Base-by-base conservation (phyloP, 345 rosid genomes). In the Kernera saxatilis region DNA sequence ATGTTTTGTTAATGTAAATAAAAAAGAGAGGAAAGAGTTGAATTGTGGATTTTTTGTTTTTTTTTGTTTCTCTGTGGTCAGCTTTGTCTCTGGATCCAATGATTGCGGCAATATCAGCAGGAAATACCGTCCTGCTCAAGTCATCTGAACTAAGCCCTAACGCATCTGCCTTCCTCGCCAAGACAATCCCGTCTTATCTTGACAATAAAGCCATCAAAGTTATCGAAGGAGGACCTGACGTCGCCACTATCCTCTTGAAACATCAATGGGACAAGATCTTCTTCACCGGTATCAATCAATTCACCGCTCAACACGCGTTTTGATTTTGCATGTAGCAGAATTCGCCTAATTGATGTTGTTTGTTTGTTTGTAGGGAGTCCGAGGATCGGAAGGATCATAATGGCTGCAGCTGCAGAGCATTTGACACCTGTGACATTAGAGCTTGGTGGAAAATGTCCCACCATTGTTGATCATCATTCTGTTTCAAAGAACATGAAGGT, bases 91-190 rank as follows among this genome's bases (percentile, higher is more conserved):
- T 91, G 76, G 98, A 93, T 45, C 97, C 98, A 19, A 5, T 93
- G 59, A 81, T 93, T 41, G 98, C 92, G 64, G 98, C 98, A 73
- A 85, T 90, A 67, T 79, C 94, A 35, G 97, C 97, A n/a, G 98
- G 97, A 44, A 93, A 93, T 78, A 59, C 96, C 4, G 97, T 79
- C 61, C 23, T 86, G 13, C 72, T 93, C 18, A 93, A 93, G 77
- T 83, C 96, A 19, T 88, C 97, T 37, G 97, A 93, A 21, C 13
- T 88, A 30, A 82, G 96, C 11, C 89, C 91, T 14, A 77, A 77
- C 7, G 84, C 84, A 69, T 82, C 87, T 36, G 82, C 86, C 33
- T 85, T 93, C 71, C 83, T 93, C 0, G 77, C 74, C 18, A 46
- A 83, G 59, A 72, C 75, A 50, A 75, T 93, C 37, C 92, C 94